Evolutionary conservation across 768 basidiomycete species (phyloP).

Genomic region (Boletus subparvulus): DNA sequence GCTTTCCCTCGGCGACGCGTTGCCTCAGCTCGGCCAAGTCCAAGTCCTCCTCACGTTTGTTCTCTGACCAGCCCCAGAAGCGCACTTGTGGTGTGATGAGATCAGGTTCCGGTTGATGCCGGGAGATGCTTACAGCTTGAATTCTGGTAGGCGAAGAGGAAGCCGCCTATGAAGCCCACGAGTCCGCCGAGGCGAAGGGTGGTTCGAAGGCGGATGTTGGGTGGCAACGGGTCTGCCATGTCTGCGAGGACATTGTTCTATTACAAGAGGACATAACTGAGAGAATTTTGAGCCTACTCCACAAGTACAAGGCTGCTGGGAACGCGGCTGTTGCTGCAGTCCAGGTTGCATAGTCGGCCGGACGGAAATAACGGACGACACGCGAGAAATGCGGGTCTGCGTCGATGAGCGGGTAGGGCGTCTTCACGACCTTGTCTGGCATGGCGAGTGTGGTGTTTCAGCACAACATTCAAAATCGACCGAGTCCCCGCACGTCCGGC

Average conservation of each 20-base stretch:
- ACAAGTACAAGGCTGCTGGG: conserved; percentile 76
- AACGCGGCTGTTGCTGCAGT: conserved; percentile 76
- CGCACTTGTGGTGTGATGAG: conserved; percentile 52
- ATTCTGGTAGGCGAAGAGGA: conserved; percentile 89
- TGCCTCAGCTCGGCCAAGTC: conserved; percentile 80
- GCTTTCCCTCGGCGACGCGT: conserved; percentile 72
- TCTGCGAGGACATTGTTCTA: conserved; percentile 33
- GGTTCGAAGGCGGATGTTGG: conserved; percentile 38
- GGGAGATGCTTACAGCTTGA: conserved; percentile 65
- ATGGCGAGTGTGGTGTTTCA: conserved; percentile 20
- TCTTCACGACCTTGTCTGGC: conserved; percentile 50
- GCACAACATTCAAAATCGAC: not conserved
- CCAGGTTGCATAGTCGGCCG: conserved; percentile 86
- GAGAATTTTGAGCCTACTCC: conserved; percentile 56
- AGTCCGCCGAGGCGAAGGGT: conserved; percentile 59
- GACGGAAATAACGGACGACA: conserved; percentile 86
- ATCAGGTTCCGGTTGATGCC: conserved; percentile 6
- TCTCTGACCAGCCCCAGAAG: conserved; percentile 96
- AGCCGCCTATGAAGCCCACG: conserved; percentile 87
- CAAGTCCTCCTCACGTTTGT: conserved; percentile 73
- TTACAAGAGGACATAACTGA: conserved; percentile 2
- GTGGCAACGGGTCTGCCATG: conserved; percentile 43
- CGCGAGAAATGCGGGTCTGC: conserved; percentile 86
- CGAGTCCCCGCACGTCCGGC: conserved; percentile 26
- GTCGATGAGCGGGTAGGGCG: conserved; percentile 90